Percentiles rank a stretch among this genome's conserved stretches.
phyloP scores from a whole-genome alignment of 1,284 basidiomycete genomes.

The Cutaneotrichosporon sp. region DNA sequence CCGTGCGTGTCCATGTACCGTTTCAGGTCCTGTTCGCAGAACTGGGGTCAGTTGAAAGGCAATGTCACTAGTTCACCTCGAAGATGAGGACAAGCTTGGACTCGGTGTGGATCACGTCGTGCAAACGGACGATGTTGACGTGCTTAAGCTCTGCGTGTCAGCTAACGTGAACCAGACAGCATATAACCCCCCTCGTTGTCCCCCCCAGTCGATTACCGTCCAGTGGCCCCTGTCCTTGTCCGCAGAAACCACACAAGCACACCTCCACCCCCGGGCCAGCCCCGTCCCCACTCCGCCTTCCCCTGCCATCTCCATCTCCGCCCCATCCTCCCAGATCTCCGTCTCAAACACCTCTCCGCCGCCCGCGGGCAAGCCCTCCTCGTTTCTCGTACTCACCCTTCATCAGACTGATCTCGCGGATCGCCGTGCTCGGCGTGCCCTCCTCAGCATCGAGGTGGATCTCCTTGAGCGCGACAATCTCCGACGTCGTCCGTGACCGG shows the following conservation, averaged over 20 bases:
- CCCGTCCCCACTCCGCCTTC: neutral
- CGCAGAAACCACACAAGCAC: too few relatives aligned
- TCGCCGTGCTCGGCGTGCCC: constrained; percentile 95
- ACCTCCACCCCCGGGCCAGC: neutral
- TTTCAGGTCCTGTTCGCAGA: constrained; percentile 72
- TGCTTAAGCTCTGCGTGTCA: constrained; percentile 74
- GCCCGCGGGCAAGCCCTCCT: too few relatives aligned
- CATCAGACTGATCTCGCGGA: constrained; percentile 93
- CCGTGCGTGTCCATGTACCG: constrained; percentile 91
- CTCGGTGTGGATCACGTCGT: constrained; percentile 97
- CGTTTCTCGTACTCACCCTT: constrained; percentile 64
- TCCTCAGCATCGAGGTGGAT: constrained; percentile 98
- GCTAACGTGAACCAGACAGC: neutral
- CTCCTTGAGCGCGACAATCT: constrained; percentile 88
- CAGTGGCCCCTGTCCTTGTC: too few relatives aligned
- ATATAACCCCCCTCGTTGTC: too few relatives aligned
- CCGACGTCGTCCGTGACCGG: constrained; percentile 72
- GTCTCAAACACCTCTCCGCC: too few relatives aligned
- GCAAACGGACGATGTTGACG: constrained; percentile 89
- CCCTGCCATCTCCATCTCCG: neutral
- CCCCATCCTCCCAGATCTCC: neutral
- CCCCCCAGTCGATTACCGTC: too few relatives aligned
- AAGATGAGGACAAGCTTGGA: constrained; percentile 97
- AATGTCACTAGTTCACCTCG: constrained; percentile 73
- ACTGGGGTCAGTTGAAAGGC: constrained; percentile 28